Evolutionary conservation across 73 alveolate genomes (phyloP).

Genomic region (Paramecium biaurelia): DNA sequence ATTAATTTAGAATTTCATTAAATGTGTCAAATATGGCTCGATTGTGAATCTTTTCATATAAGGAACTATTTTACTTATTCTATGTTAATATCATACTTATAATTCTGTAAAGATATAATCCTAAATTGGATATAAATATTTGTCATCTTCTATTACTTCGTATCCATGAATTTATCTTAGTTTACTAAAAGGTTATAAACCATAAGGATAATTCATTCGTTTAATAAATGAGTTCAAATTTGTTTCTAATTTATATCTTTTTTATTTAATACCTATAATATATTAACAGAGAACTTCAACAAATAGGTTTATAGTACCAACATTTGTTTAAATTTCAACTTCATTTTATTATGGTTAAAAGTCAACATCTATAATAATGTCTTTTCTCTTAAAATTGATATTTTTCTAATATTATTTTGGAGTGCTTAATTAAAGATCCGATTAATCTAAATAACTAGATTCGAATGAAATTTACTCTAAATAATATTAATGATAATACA

Average conservation of each 20-base stretch:
- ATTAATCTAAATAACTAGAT: not conserved
- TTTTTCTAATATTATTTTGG: not conserved
- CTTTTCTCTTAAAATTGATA: not conserved
- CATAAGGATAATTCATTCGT: constrained; percentile 56
- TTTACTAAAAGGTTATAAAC: constrained; percentile 25
- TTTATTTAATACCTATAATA: not conserved
- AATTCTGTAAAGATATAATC: not conserved
- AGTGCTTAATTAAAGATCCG: not conserved
- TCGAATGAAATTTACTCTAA: not conserved
- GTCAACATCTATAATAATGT: not conserved
- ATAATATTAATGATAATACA: not conserved
- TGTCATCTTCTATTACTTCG: not conserved
- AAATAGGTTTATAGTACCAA: not conserved
- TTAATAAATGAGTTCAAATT: constrained; percentile 6
- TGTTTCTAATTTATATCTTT: not conserved
- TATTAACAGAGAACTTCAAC: not conserved
- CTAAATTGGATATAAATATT: not conserved
- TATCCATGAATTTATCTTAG: constrained; percentile 48
- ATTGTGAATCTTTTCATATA: constrained; percentile 67
- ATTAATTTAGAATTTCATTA: constrained; percentile 72
- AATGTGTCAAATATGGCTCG: constrained; percentile 77
- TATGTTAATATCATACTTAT: constrained; percentile 14
- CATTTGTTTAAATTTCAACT: constrained; percentile 17
- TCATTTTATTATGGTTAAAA: not conserved
- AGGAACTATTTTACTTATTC: constrained; percentile 29